A percentile compares a stretch with the other conserved stretches of the same genome.
phyloP scores from a whole-genome alignment of 352 stramenopile species.

The Pythium dissotocum region DNA sequence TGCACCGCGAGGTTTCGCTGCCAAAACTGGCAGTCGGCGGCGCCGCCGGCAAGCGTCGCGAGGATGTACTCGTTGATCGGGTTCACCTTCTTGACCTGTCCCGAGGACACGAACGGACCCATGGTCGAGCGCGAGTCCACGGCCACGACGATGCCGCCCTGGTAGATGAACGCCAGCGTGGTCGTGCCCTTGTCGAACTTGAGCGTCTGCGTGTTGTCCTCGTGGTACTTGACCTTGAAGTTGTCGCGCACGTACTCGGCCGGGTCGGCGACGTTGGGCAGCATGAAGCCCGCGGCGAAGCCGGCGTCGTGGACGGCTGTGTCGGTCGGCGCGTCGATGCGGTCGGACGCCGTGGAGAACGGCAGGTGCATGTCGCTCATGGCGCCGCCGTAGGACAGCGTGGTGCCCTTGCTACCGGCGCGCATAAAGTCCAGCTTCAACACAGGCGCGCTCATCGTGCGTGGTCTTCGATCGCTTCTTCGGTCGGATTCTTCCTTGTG shows the following conservation, averaged over 20 bases:
- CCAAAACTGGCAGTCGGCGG: constrained; percentile 99
- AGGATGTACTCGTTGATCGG: constrained; percentile 99
- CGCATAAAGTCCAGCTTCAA: constrained; percentile 75
- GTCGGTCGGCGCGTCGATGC: constrained; percentile 24
- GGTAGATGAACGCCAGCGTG: constrained; percentile 99
- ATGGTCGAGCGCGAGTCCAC: constrained; percentile 99
- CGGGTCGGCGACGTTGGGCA: constrained; percentile 85
- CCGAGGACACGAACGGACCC: constrained; percentile 98
- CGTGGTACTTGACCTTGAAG: constrained; percentile 96
- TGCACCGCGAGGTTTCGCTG: constrained; percentile 97
- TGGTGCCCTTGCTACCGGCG: constrained; percentile 57
- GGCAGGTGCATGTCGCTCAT: constrained; percentile 75
- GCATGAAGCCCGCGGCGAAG: constrained; percentile 59
- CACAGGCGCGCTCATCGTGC: constrained; percentile 34
- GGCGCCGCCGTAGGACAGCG: constrained; percentile 70
- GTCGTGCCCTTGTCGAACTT: constrained; percentile 99
- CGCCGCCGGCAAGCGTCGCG: constrained; percentile 98
- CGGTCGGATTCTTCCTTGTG: constrained; percentile 5
- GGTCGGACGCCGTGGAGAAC: constrained; percentile 30
- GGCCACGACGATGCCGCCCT: constrained; percentile 97
- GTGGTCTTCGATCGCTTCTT: constrained; percentile 11
- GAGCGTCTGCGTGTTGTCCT: constrained; percentile 94
- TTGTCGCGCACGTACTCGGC: constrained; percentile 95
- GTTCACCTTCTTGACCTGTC: constrained; percentile 99
- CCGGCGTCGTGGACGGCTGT: constrained; percentile 17